Base-by-base conservation (phyloP, 2,329 filamentous ascomycete species). In the Lecanicillium sp. region DNA sequence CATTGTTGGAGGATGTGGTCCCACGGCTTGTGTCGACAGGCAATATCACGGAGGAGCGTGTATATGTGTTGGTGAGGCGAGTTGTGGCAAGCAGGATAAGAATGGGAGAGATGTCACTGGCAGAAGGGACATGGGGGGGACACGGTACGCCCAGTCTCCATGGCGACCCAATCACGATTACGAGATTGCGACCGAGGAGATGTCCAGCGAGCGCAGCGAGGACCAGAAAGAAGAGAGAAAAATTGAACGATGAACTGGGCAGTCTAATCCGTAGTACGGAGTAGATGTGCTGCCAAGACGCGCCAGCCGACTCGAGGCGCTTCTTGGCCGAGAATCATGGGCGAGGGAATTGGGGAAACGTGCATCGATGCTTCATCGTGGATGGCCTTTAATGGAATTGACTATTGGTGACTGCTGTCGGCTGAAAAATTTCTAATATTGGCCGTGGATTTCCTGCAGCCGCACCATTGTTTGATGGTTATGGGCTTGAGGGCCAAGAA, bases 271-370 rank as follows among this genome's bases (percentile, higher is more conserved):
- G 33, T 5, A 15, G 12, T 38, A 35, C 43, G 33, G 38, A 45
- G 43, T n/a, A n/a, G n/a, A 37, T 12, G 43, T 26, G 33, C 30
- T 26, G 41, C 41, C 41, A 44, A 44, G 41, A 35, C 8, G 41
- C 20, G 9, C 17, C 33, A 38, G 17, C 24, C 33, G 33, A 45
- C 24, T 30, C 14, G 14, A 26, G 43, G 43, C 43, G 23, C 21
- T 45, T 29, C 10, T 23, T 33, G 32, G 23, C 7, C 7, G 15
- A 8, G 14, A 37, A 24, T 14, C 33, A 10, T 12, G 15, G 15
- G 23, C 7, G 14, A 7, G 27, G 12, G 5, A n/a, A 5, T 26
- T 10, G 26, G 5, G 15, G 30, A 29, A 45, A 45, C 33, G 43
- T 45, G 43, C 30, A 12, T 15, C 17, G 2, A 6, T 23, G 9